phyloP scores from a whole-genome alignment of 106 monocot species.

The Dioscorea zingiberensis region DNA sequence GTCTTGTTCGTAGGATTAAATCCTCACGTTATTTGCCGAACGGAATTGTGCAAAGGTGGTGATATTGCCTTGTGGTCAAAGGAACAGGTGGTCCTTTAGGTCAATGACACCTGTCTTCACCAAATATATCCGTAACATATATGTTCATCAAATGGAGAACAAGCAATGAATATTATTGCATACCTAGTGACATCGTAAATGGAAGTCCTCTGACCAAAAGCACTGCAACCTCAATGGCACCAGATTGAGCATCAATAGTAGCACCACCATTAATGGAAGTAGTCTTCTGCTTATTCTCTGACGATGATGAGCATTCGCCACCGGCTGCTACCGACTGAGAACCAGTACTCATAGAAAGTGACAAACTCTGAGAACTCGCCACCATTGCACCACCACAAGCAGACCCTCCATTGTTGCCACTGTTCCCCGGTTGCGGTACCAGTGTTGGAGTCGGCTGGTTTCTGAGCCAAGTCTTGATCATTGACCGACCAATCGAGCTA shows the following conservation, averaged over 20 bases:
- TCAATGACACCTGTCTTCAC: no score
- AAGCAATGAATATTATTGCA: neutral
- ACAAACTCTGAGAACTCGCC: constrained; percentile 47
- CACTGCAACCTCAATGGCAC: constrained; percentile 35
- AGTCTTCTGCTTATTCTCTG: constrained; percentile 33
- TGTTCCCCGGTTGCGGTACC: neutral
- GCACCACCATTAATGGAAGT: neutral
- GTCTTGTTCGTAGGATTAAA: no score
- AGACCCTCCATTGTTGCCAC: no score
- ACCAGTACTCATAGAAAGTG: constrained; percentile 79
- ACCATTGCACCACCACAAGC: neutral
- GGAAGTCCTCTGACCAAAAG: constrained; percentile 89
- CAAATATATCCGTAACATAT: no score
- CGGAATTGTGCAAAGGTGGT: no score
- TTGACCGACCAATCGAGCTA: constrained; percentile 68
- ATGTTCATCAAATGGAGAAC: neutral
- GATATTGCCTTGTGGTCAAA: no score
- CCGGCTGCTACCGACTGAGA: constrained; percentile 38
- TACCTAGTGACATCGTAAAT: constrained; percentile 97
- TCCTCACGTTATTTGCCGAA: no score
- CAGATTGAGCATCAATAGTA: constrained; percentile 39
- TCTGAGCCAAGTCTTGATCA: constrained; percentile 88
- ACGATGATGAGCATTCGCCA: constrained; percentile 34
- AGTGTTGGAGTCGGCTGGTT: constrained; percentile 49
- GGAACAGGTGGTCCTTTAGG: no score